A percentile compares a stretch with the other conserved stretches of the same genome.
Evolutionary conservation across 768 basidiomycete species (phyloP).

Genomic region (Naganishia onofrii): DNA sequence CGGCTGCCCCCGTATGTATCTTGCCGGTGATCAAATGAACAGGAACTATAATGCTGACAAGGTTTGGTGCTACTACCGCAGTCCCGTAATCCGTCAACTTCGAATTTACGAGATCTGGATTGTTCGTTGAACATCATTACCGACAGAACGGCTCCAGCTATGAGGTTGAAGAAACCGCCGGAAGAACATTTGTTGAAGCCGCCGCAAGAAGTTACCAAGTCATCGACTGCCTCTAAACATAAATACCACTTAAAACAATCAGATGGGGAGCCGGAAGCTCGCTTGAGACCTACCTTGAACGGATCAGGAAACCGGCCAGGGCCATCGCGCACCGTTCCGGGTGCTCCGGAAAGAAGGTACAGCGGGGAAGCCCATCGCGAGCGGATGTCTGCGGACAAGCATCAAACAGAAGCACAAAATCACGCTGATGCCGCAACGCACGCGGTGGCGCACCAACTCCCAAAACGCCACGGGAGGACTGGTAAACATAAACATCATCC

Average conservation of each 20-base stretch:
- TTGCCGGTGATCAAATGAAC: not conserved
- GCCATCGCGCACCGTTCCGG: not conserved
- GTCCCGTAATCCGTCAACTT: not conserved
- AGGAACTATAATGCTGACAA: not conserved
- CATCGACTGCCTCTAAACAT: not conserved
- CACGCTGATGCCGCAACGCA: no score
- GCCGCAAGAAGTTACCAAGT: slow-evolving; percentile 10
- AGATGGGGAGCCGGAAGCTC: not conserved
- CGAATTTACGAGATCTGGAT: not conserved
- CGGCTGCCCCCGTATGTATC: not conserved
- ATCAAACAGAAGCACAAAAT: not conserved
- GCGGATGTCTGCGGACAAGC: not conserved
- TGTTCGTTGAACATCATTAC: not conserved
- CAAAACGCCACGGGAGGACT: not conserved
- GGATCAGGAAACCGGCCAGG: not conserved
- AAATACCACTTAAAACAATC: not conserved
- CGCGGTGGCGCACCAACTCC: no score
- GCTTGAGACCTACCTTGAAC: not conserved
- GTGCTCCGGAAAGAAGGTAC: not conserved
- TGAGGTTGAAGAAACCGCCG: slow-evolving; percentile 25
- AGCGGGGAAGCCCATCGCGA: not conserved
- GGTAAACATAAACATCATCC: slow-evolving; percentile 16
- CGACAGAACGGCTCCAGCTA: not conserved
- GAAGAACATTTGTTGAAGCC: slow-evolving; percentile 25
- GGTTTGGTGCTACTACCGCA: not conserved